Evolutionary conservation across 2,329 filamentous ascomycete species (phyloP), one percentile per base, ranked within the genome.

Genomic region (Penicillium vulpinum): DNA sequence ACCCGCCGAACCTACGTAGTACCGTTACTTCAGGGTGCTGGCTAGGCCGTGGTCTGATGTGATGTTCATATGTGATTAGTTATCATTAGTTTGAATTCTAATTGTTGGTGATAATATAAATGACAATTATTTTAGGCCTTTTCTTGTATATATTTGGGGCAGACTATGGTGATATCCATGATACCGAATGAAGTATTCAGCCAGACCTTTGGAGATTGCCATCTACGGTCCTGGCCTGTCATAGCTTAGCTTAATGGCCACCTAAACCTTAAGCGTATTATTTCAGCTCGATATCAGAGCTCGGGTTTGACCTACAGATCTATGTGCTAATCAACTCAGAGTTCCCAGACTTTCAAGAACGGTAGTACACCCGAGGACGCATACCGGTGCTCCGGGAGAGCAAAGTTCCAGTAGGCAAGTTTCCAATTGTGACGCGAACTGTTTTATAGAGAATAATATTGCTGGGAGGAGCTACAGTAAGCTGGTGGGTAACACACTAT

Each of bases 1-100:
- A 54, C 31, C 38, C 46, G 21, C 53, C 53, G 46, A 54, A 16
- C 4, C 7, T 9, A 45, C 29, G 46, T 40, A 51, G 24, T 41
- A 55, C 53, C 26, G 28, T 21, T 28, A 24, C 47, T 28, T 28
- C 31, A 40, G 35, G 8, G 26, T 9, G 24, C 4, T 55, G 10
- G 31, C 22, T 22, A 46, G 45, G n/a, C 24, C 24, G 7, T 16
- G 26, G 24, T 7, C 7, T 44, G 13, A n/a, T 45, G 13, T 10
- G 3, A 6, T 29, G 5, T 38, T 24, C 13, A 28, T 41, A n/a
- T 36, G 10, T 16, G 18, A 51, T 51, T 36, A 18, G 38, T 2
- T 10, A 11, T 15, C 8, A 16, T 18, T 22, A 1, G 6, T 21
- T 4, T 7, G 4, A 38, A 7, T 31, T 26, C 24, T 24, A 28